Evolutionary conservation across 1,284 basidiomycete species (phyloP).

Genomic region (Sporisorium scitamineum): DNA sequence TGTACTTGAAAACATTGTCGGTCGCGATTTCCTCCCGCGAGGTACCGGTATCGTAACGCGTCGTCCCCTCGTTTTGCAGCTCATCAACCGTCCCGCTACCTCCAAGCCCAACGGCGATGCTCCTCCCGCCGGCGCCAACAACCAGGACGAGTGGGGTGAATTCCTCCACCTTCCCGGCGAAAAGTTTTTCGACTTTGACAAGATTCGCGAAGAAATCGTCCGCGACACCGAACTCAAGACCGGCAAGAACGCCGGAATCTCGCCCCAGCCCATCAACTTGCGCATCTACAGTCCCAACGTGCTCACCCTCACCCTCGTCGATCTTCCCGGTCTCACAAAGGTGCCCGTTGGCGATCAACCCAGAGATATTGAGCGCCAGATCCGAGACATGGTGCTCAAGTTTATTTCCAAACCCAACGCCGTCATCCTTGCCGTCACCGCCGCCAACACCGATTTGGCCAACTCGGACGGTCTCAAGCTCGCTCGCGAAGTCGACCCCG

Average conservation of each 20-base stretch:
- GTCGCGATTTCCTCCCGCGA: constrained; percentile 88
- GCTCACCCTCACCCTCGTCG: constrained; percentile 94
- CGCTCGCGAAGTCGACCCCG: constrained; percentile 92
- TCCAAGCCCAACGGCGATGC: constrained; percentile 35
- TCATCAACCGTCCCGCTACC: constrained; percentile 78
- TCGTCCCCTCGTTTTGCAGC: constrained; percentile 91
- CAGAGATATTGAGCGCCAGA: constrained; percentile 95
- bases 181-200: constrained; percentile 92
- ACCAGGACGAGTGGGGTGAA: constrained; percentile 85
- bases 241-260: constrained; percentile 98
- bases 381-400: constrained; percentile 90
- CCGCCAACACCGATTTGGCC: constrained; percentile 96
- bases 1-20: constrained; percentile 79
- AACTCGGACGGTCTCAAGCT: constrained; percentile 98
- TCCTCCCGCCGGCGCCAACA: constrained; percentile 22
- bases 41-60: constrained; percentile 95
- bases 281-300: constrained; percentile 96
- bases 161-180: constrained; percentile 97
- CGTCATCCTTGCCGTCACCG: constrained; percentile 94
- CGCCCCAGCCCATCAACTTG: constrained; percentile 92
- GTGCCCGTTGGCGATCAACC: constrained; percentile 74
- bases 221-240: constrained; percentile 97
- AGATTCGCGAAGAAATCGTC: constrained; percentile 96
- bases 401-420: constrained; percentile 97
- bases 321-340: constrained; percentile 95